A percentile compares a stretch with the other conserved stretches of the same genome.
phyloP scores from a whole-genome alignment of 1,139 yeast genomes.

The Sugiyamaella xylanicola region DNA sequence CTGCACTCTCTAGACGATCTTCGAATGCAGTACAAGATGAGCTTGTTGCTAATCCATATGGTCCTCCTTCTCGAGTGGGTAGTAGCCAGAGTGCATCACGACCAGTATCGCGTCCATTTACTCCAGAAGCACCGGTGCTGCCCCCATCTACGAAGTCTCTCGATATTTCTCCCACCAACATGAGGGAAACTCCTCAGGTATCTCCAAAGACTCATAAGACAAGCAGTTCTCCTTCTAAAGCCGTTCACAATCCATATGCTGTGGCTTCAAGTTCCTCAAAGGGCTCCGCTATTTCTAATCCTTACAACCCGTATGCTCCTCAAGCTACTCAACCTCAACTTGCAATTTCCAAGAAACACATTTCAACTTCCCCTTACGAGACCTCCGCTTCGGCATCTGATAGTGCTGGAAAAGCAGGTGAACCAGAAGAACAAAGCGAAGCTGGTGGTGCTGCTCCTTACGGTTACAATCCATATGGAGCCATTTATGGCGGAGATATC shows the following conservation, averaged over 20 bases:
- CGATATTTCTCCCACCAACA: neutral
- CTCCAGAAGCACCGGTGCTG: slow-evolving; percentile 15
- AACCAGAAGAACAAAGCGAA: neutral
- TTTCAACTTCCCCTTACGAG: slow-evolving; percentile 10
- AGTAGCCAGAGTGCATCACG: slow-evolving; percentile 4
- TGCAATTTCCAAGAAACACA: neutral
- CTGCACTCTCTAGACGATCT: slow-evolving; percentile 14
- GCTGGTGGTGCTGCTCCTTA: slow-evolving; percentile 4
- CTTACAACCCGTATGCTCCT: slow-evolving; percentile 21
- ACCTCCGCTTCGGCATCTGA: neutral
- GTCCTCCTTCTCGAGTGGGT: slow-evolving; percentile 17
- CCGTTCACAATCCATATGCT: slow-evolving; percentile 25
- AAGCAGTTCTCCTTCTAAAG: neutral
- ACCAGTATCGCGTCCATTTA: slow-evolving; percentile 17
- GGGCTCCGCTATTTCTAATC: neutral
- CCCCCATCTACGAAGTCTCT: neutral
- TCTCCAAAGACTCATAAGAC: slow-evolving; percentile 4
- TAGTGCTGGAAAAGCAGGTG: neutral
- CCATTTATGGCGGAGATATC: slow-evolving; percentile 24
- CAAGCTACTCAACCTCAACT: neutral
- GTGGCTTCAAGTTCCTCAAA: neutral
- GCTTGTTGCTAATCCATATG: slow-evolving; percentile 20
- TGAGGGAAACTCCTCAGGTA: neutral
- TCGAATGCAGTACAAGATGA: slow-evolving; percentile 15
- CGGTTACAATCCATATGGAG: slow-evolving; percentile 29